Evolutionary conservation across 331 rosid species (phyloP), one percentile per base, ranked within the genome.

Genomic region (Telfairia occidentalis): DNA sequence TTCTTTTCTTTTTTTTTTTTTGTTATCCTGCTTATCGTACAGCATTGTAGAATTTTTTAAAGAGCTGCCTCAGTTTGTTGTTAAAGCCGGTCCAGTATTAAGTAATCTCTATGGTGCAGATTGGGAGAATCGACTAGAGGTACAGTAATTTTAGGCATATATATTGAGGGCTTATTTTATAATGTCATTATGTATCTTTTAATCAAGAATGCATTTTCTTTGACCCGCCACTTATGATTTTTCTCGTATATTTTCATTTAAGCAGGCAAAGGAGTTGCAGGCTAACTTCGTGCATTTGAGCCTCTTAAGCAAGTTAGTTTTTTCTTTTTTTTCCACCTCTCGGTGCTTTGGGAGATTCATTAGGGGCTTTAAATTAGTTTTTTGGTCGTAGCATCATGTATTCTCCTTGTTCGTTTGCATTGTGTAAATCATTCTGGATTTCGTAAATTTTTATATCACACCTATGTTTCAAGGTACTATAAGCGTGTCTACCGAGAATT

Each of bases 81-180:
- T 86, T 5, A 93, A 89, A 83, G 96, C 97, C 34, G 92, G 96
- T 81, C 82, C 92, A 67, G 82, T 84, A 78, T 79, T 93, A 64
- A 89, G 90, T 76, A 76, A 76, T 76, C 32, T 82, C 37, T 89
- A 88, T 78, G 98, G 98, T 60, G 29, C 82, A 5, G 98, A 93
- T 83, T 93, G 98, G 98, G 97, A 93, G 76, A 87, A 63, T 81
- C 90, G 86, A 86, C 94, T 93, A 29, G 90, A 91, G 98, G 98
- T 91, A 86, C 75, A 64, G 38, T 46, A 49, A 69, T 46, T 23
- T 19, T 57, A 15, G 58, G 58, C 61, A 70, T 28, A 67, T 55
- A 32, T 65, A 49, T 66, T 84, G 61, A 9, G 7, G 21, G 18
- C 0, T 40, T 46, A 58, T 23, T 28, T 24, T 21, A 48, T 24